Conservation (phyloP, 305 asterid species). For the Fraxinus floribunda region DNA sequence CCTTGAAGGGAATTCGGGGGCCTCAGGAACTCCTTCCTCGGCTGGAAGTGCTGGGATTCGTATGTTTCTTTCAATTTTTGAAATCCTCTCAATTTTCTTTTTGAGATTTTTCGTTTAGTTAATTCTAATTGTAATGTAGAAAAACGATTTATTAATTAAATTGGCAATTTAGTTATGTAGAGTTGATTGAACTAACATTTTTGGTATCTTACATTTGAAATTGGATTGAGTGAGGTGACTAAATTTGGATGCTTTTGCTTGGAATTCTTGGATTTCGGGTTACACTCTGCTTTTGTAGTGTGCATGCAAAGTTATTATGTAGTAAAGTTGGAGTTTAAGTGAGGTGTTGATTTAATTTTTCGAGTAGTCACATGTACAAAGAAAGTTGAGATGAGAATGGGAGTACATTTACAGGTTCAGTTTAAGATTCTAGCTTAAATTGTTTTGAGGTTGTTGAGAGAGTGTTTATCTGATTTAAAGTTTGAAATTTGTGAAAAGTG, state of each 20-base stretch:
- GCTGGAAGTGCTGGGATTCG: constrained; percentile 99
- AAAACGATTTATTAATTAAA: constrained; percentile 13
- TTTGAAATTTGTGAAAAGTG: constrained; percentile 10
- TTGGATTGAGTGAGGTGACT: neutral
- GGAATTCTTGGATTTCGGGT: neutral
- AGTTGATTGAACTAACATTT: constrained; percentile 8
- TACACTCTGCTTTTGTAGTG: constrained; percentile 5
- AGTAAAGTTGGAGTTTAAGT: constrained; percentile 12
- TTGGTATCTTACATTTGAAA: constrained; percentile 18
- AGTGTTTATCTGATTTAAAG: constrained; percentile 10
- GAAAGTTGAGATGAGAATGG: constrained; percentile 3
- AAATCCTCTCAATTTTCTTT: neutral
- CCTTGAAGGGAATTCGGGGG: constrained; percentile 89
- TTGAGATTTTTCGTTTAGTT: constrained; percentile 5
- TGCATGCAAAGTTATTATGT: constrained; percentile 1
- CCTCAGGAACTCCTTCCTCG: constrained; percentile 88
- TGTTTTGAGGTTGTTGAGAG: constrained; percentile 6
- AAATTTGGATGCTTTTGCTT: constrained; percentile 9
- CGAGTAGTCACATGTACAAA: constrained; percentile 1
- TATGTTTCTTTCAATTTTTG: constrained; percentile 40
- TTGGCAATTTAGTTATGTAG: constrained; percentile 12
- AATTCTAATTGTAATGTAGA: neutral
- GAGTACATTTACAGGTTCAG: neutral
- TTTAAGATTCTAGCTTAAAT: neutral
- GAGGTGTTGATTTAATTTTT: neutral